A percentile compares a stretch with the other conserved stretches of the same genome.
Evolutionary conservation across 768 basidiomycete genomes (phyloP).

Genomic region (Tremella mesenterica): DNA sequence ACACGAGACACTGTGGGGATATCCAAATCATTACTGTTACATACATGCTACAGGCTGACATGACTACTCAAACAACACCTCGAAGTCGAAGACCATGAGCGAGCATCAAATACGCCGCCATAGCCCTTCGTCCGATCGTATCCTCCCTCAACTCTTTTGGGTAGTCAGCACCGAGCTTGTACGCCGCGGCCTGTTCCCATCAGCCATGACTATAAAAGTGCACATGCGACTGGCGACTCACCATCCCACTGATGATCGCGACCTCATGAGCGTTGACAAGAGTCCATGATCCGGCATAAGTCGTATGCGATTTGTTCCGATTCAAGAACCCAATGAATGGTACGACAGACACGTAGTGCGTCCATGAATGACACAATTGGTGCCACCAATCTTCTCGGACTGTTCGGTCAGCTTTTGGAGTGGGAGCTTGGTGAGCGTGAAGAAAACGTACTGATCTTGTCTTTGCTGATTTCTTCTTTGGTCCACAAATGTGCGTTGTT

Average conservation of each 20-base stretch:
- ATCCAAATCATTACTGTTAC: too few species aligned
- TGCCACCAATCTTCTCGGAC: conserved; percentile 47
- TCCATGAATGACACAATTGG: conserved; percentile 44
- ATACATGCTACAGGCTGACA: too few species aligned
- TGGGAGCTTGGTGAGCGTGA: background rate
- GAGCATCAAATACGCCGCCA: conserved; percentile 42
- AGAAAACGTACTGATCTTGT: conserved; percentile 44
- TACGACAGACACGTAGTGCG: conserved; percentile 44
- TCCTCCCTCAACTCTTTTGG: conserved; percentile 46
- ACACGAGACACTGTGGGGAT: too few species aligned
- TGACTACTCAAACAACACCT: too few species aligned
- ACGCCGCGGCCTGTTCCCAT: conserved; percentile 42
- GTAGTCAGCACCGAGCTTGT: conserved; percentile 46
- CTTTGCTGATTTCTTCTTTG: conserved; percentile 45
- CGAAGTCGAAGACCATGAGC: conserved; percentile 39
- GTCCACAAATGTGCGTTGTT: conserved; percentile 45
- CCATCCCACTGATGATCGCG: conserved; percentile 18
- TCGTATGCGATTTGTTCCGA: conserved; percentile 39
- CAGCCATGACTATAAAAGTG: background rate
- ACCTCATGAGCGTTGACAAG: conserved; percentile 47
- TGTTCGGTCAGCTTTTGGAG: conserved; percentile 9
- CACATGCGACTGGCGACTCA: background rate
- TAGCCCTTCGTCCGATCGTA: conserved; percentile 44
- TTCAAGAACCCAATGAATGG: conserved; percentile 46
- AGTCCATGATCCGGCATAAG: conserved; percentile 47